Percentiles rank a stretch among this genome's conserved stretches.
phyloP scores from a whole-genome alignment of 2,329 filamentous ascomycete genomes.

The Aureobasidium sp. region DNA sequence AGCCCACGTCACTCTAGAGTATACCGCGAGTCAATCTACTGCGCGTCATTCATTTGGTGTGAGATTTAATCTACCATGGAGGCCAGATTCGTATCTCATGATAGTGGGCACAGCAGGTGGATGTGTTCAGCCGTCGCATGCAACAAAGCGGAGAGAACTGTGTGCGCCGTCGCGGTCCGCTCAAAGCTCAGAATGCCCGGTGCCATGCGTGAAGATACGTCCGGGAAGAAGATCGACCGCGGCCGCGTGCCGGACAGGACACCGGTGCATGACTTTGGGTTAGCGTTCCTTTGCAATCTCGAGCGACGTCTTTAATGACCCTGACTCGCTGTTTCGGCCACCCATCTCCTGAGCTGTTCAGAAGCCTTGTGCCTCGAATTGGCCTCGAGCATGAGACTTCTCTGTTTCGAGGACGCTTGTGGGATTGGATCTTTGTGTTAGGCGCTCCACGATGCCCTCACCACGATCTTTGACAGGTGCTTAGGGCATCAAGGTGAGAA shows the following conservation, averaged over 20 bases:
- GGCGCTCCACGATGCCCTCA: constrained; percentile 5
- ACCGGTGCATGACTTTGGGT: background rate
- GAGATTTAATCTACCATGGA: background rate
- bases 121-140: background rate
- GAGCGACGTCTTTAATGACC: background rate
- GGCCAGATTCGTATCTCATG: background rate
- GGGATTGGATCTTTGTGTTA: background rate
- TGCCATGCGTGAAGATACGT: background rate
- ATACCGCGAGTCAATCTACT: background rate
- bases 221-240: constrained; percentile 1
- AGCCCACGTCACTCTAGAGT: background rate
- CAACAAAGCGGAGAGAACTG: background rate
- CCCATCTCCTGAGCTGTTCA: background rate
- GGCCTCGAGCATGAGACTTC: background rate
- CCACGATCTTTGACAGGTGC: background rate
- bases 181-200: background rate
- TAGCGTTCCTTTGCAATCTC: background rate
- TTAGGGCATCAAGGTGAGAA: background rate
- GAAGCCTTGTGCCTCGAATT: background rate
- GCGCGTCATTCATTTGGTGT: background rate
- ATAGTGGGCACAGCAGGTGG: background rate
- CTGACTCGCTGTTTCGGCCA: background rate
- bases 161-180: background rate
- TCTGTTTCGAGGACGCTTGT: background rate
- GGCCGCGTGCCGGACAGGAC: background rate